These are phyloP conservation scores for Aspergillus sojae DNA, from an alignment of 2,329 filamentous ascomycete genomes.

Conservation along the genomic window DNA sequence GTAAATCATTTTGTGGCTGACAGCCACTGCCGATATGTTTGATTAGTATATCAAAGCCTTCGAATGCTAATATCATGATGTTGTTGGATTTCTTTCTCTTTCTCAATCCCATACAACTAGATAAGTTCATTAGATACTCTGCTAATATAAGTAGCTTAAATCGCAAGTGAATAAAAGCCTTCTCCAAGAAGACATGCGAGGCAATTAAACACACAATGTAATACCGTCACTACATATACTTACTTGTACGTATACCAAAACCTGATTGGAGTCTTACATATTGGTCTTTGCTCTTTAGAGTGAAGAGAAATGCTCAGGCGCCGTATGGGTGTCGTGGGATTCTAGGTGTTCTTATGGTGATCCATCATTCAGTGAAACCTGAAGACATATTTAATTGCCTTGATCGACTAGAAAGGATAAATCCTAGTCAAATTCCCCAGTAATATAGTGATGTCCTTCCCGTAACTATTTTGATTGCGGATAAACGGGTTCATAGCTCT, in stretches of 20 bases:
- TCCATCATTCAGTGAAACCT: background rate
- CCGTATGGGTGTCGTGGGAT: background rate
- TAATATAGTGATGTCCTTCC: background rate
- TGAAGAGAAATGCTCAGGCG: background rate
- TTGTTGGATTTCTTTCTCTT: no score
- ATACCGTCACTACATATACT: background rate
- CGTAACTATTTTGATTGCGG: background rate
- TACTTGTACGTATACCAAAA: background rate
- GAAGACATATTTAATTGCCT: background rate
- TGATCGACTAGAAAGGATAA: background rate
- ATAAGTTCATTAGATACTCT: no score
- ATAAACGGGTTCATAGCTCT: no score
- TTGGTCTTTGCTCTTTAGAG: background rate
- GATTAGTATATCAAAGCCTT: background rate
- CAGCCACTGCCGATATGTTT: background rate
- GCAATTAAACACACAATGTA: background rate
- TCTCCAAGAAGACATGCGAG: background rate
- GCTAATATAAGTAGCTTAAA: background rate
- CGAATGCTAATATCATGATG: background rate
- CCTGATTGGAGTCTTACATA: background rate
- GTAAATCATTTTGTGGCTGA: background rate
- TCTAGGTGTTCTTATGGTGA: background rate
- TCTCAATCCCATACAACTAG: no score
- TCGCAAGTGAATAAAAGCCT: background rate
- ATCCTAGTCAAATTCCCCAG: background rate